phyloP scores from a whole-genome alignment of 192 early-diverging fungal species.

The Backusella westeae region DNA sequence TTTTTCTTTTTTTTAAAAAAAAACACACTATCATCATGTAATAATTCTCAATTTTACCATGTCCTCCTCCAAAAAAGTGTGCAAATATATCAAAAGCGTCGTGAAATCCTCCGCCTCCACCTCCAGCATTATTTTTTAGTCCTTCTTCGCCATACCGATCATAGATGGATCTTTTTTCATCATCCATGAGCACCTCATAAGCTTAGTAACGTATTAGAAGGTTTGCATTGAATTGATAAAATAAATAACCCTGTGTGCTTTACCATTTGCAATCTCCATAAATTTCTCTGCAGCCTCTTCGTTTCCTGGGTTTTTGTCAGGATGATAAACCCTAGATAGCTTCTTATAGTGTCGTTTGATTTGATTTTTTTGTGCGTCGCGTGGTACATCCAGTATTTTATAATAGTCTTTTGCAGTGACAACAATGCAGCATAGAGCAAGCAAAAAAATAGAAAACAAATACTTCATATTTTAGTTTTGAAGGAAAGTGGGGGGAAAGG shows the following conservation, averaged over 20 bases:
- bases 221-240: neutral
- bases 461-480: neutral
- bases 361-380: conserved; percentile 73
- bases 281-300: conserved; percentile 14
- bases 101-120: conserved; percentile 66
- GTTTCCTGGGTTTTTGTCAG: conserved; percentile 81
- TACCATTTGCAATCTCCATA: conserved; percentile 25
- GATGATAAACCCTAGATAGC: conserved; percentile 85
- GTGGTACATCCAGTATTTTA: conserved; percentile 76
- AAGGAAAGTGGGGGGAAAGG: neutral
- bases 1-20: conserved; percentile 17
- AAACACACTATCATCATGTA: neutral
- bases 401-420: conserved; percentile 34
- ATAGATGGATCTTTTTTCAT: conserved; percentile 90
- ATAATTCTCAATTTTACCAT: neutral
- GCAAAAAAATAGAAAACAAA: neutral
- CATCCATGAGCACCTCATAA: conserved; percentile 94
- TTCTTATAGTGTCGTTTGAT: conserved; percentile 96
- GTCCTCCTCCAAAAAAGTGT: conserved; percentile 76
- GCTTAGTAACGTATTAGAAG: conserved; percentile 89
- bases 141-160: conserved; percentile 98
- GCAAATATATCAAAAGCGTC: conserved; percentile 99
- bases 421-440: neutral
- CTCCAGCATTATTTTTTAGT: conserved; percentile 67
- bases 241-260: neutral